Percentiles rank a stretch among this genome's conserved stretches.
Conservation (phyloP, 2,329 filamentous ascomycete species). For the Amphichorda felina region DNA sequence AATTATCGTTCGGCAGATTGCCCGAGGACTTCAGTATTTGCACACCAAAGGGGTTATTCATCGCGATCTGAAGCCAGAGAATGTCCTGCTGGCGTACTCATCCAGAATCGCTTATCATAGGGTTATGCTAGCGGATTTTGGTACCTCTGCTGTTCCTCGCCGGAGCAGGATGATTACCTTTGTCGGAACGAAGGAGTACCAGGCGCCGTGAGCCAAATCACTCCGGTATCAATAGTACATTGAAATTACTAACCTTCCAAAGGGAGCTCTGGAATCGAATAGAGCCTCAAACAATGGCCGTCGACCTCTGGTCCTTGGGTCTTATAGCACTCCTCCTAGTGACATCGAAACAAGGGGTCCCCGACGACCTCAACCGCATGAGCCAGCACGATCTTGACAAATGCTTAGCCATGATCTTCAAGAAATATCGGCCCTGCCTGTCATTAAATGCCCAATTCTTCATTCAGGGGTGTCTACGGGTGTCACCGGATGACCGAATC, state of each 20-base stretch:
- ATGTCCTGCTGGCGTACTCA: conserved; percentile 35
- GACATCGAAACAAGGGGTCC: conserved; percentile 8
- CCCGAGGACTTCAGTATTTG: conserved; percentile 32
- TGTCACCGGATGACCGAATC: conserved; percentile 12
- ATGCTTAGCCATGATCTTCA: conserved; percentile 8
- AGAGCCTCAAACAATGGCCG: conserved; percentile 18
- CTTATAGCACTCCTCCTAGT: conserved; percentile 28
- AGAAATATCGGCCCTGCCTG: conserved; percentile 3
- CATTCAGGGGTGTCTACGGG: conserved; percentile 17
- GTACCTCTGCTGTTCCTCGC: conserved; percentile 29
- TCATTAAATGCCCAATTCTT: conserved; percentile 16
- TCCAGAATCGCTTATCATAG: conserved; percentile 28
- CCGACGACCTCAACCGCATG: conserved; percentile 14
- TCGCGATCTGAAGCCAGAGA: conserved; percentile 42
- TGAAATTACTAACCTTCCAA: not conserved
- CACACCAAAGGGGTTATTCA: conserved; percentile 38
- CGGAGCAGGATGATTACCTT: conserved; percentile 28
- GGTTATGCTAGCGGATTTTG: conserved; percentile 40
- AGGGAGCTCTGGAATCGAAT: conserved; percentile 24
- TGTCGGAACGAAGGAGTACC: conserved; percentile 33
- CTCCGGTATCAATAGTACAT: not conserved
- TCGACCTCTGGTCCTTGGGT: conserved; percentile 43
- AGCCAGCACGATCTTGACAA: conserved; percentile 12
- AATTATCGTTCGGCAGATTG: conserved; percentile 34
- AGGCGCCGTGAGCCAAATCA: conserved; percentile 32